Evolutionary conservation across 116 monocot genomes (phyloP).

Genomic region (Trichopus zeylanicus): DNA sequence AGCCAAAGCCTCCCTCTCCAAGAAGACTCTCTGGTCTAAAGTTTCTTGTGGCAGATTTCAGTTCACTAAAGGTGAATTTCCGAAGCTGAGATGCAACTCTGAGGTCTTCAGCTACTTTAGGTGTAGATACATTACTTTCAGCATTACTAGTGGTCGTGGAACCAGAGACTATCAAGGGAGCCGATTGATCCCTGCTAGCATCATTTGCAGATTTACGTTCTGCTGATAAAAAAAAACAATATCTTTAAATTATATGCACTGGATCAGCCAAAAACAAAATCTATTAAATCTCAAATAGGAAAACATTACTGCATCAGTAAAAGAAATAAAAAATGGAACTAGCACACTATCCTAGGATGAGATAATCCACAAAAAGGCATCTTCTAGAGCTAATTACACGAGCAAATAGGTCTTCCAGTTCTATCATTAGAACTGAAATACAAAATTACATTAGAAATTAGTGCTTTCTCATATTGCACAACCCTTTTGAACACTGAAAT

Average conservation of each 20-base stretch:
- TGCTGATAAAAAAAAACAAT: conserved; percentile 8
- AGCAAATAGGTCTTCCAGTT: too few species aligned
- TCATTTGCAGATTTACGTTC: conserved; percentile 33
- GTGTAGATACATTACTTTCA: conserved; percentile 27
- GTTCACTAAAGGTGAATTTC: conserved; percentile 35
- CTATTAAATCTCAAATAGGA: background rate
- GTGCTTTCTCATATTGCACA: too few species aligned
- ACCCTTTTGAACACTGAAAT: too few species aligned
- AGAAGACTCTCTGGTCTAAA: conserved; percentile 44
- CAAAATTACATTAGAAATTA: too few species aligned
- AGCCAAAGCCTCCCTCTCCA: conserved; percentile 53
- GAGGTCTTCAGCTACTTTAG: conserved; percentile 28
- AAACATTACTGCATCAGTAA: background rate
- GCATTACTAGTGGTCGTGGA: conserved; percentile 36
- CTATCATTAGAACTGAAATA: too few species aligned
- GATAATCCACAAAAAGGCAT: too few species aligned
- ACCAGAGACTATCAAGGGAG: conserved; percentile 20
- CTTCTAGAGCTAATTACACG: too few species aligned
- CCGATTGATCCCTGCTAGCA: conserved; percentile 24
- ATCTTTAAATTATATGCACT: background rate
- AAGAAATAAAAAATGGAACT: too few species aligned
- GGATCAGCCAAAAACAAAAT: background rate
- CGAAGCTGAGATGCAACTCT: conserved; percentile 30
- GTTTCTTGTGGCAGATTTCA: conserved; percentile 42
- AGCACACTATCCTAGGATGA: too few species aligned